Percentiles rank a stretch among this genome's conserved stretches.
Conservation (phyloP, 331 rosid species). For the Stylosanthes scabra region DNA sequence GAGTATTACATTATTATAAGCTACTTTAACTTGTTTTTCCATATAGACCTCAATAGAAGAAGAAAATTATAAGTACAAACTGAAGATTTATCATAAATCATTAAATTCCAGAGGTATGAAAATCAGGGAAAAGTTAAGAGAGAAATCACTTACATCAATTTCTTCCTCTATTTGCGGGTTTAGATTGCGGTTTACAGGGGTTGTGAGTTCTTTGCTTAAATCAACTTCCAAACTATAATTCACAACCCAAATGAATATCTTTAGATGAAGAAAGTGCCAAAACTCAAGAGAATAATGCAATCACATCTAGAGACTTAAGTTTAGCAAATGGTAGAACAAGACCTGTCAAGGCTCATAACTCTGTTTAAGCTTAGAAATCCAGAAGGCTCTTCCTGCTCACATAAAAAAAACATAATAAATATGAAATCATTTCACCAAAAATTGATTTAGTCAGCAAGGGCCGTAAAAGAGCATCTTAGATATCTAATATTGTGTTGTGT, state of each 20-base stretch:
- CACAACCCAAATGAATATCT: slow-evolving; percentile 36
- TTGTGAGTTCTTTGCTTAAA: slow-evolving; percentile 83
- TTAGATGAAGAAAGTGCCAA: slow-evolving; percentile 23
- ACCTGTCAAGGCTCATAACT: slow-evolving; percentile 95
- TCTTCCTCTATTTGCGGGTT: slow-evolving; percentile 54
- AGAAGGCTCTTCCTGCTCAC: slow-evolving; percentile 72
- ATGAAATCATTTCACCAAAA: slow-evolving; percentile 26
- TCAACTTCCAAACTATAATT: slow-evolving; percentile 80
- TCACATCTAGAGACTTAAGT: slow-evolving; percentile 15
- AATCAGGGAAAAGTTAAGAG: slow-evolving; percentile 13
- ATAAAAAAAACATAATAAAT: slow-evolving; percentile 16
- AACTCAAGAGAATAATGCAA: background rate
- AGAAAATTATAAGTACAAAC: slow-evolving; percentile 3
- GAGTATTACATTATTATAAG: background rate
- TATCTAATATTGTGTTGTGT: background rate
- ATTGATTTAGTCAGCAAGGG: slow-evolving; percentile 9
- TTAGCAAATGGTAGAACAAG: slow-evolving; percentile 14
- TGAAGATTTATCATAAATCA: slow-evolving; percentile 16
- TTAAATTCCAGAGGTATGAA: slow-evolving; percentile 16
- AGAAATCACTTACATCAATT: slow-evolving; percentile 50
- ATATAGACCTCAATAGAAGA: slow-evolving; percentile 7
- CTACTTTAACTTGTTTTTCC: background rate
- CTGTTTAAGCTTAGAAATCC: slow-evolving; percentile 91
- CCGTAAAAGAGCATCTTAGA: slow-evolving; percentile 3
- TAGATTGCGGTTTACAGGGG: slow-evolving; percentile 50